Percentiles rank a stretch among this genome's conserved stretches.
Conservation (phyloP, 306 rosid species). For the Biancaea sappan region DNA sequence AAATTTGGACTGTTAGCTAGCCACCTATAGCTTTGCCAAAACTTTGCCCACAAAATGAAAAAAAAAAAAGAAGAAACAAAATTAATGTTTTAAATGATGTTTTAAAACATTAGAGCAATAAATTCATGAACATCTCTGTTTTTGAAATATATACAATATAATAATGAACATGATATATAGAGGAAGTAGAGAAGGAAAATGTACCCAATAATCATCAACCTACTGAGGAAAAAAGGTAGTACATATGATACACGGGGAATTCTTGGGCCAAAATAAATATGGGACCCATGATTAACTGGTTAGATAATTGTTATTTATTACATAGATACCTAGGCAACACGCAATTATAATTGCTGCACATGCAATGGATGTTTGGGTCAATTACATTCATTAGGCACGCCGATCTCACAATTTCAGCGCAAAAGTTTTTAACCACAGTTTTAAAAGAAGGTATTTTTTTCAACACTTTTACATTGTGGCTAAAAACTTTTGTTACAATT, state of each 20-base stretch:
- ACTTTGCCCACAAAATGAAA: not conserved
- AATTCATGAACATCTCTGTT: slow-evolving; percentile 1
- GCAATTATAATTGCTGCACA: slow-evolving; percentile 40
- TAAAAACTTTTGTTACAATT: too few relatives aligned
- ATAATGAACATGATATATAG: slow-evolving; percentile 11
- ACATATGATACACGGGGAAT: not conserved
- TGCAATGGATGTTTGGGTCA: slow-evolving; percentile 31
- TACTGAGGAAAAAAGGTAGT: not conserved
- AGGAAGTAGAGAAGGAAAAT: not conserved
- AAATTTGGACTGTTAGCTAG: too few relatives aligned
- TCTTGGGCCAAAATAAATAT: too few relatives aligned
- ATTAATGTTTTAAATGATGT: not conserved
- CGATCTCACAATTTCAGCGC: too few relatives aligned
- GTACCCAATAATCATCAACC: not conserved
- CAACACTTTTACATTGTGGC: too few relatives aligned
- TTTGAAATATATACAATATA: not conserved
- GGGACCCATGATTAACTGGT: slow-evolving; percentile 22
- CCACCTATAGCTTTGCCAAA: too few relatives aligned
- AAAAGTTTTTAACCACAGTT: too few relatives aligned
- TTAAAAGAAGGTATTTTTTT: not conserved
- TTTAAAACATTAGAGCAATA: not conserved
- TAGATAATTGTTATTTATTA: not conserved
- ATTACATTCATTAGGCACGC: slow-evolving; percentile 6
- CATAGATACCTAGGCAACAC: slow-evolving; percentile 27
- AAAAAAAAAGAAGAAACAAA: not conserved